Evolutionary conservation across 371 early-diverging fungal species (phyloP), one percentile per base, ranked within the genome.

Genomic region (Coemansia sp.): DNA sequence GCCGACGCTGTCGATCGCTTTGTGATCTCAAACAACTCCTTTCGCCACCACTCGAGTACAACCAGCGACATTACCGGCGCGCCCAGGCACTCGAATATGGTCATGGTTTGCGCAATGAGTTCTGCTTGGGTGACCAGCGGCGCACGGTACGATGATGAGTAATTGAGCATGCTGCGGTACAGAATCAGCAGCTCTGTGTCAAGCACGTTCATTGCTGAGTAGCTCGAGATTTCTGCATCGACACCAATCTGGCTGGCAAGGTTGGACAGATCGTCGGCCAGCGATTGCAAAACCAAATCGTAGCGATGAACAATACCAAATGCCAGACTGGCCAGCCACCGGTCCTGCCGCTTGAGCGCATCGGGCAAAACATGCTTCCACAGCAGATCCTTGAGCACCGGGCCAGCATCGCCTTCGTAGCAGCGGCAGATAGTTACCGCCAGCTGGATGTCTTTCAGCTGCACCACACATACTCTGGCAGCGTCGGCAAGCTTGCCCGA

Each of bases 391-490:
- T 69, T 78, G 10, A 83, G 63, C 1, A 82, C 76, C 2, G 83
- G 81, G 0, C 83, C 83, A 42, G 71, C 50, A 32, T 83, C 83
- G 58, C 94, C 94, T 80, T 95, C 94, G 76, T 90, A 92, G 9
- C 92, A 82, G 29, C 97, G 82, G 61, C 93, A 93, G 8, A 98
- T 81, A 2, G 91, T 86, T 32, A 97, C 87, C 1, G 98, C 98
- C 11, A 99, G 75, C 74, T 94, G 95, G 31, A 87, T 78, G 69
- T 99, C 99, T 24, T 90, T 82, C 11, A 98, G 71, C 61, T 98
- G 87, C 60, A 91, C 91, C 16, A 97, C 60, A 51, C 95, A 95
- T 2, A 99, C 91, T 65, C 84, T 89, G 12, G 92, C 90, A 1
- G 98, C 97, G 80, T 99, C 98, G 47, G 83, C 82, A 5, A 94